A percentile compares a stretch with the other conserved stretches of the same genome.
Conservation (phyloP, 768 basidiomycete species). For the Gloeophyllum trabeum region DNA sequence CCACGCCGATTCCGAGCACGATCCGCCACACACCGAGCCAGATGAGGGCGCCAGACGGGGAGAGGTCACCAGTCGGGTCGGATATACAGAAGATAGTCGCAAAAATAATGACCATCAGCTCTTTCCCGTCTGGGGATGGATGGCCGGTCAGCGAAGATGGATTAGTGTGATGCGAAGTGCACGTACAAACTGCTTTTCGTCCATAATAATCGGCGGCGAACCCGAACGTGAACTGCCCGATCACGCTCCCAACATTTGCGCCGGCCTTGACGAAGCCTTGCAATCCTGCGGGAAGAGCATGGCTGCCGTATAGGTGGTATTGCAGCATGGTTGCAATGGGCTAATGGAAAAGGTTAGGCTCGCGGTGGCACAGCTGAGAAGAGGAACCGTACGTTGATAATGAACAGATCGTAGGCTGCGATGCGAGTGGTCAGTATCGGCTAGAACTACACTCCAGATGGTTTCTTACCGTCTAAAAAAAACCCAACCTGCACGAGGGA, state of each 20-base stretch:
- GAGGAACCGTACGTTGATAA: constrained; percentile 34
- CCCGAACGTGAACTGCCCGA: constrained; percentile 57
- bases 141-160: not conserved
- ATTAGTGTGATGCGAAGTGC: not conserved
- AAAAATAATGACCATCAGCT: constrained; percentile 71
- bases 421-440: not conserved
- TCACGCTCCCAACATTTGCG: constrained; percentile 64
- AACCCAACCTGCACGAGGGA: no score
- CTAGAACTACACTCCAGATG: no score
- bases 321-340: constrained; percentile 61
- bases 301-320: constrained; percentile 46
- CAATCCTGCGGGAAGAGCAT: constrained; percentile 36
- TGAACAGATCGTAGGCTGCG: constrained; percentile 57
- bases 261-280: constrained; percentile 56
- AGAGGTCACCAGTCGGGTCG: constrained; percentile 46
- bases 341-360: not conserved
- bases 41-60: constrained; percentile 40
- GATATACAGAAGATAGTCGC: constrained; percentile 64
- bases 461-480: constrained; percentile 37
- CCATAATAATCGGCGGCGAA: constrained; percentile 58
- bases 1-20: constrained; percentile 67
- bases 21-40: constrained; percentile 62
- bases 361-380: not conserved
- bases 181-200: constrained; percentile 54
- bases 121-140: constrained; percentile 53